phyloP scores from a whole-genome alignment of 345 rosid genomes.

The Pugionium dolabratum region DNA sequence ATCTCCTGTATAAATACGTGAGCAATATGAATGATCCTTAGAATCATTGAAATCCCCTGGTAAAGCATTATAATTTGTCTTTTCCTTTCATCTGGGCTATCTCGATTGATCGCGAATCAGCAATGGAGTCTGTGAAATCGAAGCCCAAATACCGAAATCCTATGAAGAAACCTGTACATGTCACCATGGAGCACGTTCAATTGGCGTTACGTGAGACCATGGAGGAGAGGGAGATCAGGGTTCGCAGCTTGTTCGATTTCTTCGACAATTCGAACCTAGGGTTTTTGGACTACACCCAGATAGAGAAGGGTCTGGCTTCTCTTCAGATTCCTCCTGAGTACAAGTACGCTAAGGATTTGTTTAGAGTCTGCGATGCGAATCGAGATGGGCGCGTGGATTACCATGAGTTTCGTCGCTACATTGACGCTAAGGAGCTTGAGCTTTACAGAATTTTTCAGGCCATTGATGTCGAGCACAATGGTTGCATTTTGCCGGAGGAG shows the following conservation, averaged over 20 bases:
- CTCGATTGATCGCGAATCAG: constrained; percentile 29
- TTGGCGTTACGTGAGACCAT: constrained; percentile 77
- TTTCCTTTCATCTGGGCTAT: background rate
- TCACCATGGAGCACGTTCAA: constrained; percentile 83
- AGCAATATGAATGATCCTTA: constrained; percentile 26
- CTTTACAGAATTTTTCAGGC: constrained; percentile 73
- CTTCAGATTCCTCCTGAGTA: constrained; percentile 85
- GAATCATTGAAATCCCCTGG: constrained; percentile 19
- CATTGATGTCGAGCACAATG: constrained; percentile 81
- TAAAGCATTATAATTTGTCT: background rate
- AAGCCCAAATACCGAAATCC: constrained; percentile 45
- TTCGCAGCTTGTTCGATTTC: constrained; percentile 76
- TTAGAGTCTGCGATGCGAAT: constrained; percentile 83
- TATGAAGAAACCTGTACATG: constrained; percentile 53
- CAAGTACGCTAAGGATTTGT: constrained; percentile 85
- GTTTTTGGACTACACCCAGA: constrained; percentile 74
- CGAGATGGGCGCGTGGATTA: constrained; percentile 91
- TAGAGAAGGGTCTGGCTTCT: constrained; percentile 80
- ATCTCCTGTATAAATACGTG: constrained; percentile 5
- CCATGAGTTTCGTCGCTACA: constrained; percentile 81
- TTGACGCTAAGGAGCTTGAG: constrained; percentile 87
- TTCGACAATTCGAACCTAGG: constrained; percentile 68
- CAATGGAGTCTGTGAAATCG: constrained; percentile 45
- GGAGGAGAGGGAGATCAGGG: constrained; percentile 82
- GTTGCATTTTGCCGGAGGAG: constrained; percentile 96